phyloP scores from a whole-genome alignment of 2,329 filamentous ascomycete species.

The Monascus ruber region DNA sequence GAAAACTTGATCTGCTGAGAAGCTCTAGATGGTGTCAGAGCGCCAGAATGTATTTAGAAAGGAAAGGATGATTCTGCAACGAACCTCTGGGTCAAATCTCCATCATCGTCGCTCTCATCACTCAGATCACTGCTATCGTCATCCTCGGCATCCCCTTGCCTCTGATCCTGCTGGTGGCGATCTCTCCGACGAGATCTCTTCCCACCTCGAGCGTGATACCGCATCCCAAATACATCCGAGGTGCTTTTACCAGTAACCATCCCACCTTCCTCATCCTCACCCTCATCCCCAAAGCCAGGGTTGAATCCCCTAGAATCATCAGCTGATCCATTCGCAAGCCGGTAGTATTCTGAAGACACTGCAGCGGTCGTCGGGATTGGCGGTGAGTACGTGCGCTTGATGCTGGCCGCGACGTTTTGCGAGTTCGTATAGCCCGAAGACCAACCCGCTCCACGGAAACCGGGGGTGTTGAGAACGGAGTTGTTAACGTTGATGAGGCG shows the following conservation, averaged over 20 bases:
- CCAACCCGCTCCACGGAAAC: slow-evolving; percentile 56
- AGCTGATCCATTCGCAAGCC: slow-evolving; percentile 28
- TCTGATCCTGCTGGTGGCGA: slow-evolving; percentile 38
- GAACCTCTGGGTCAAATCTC: slow-evolving; percentile 32
- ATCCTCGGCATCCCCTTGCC: slow-evolving; percentile 46
- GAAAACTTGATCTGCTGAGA: slow-evolving; percentile 89
- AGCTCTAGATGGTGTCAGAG: slow-evolving; percentile 39
- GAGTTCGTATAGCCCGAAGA: slow-evolving; percentile 25
- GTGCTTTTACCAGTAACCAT: slow-evolving; percentile 50
- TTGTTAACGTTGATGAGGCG: slow-evolving; percentile 54
- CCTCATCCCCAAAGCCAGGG: slow-evolving; percentile 30
- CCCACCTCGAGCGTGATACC: slow-evolving; percentile 16
- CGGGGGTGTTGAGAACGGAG: slow-evolving; percentile 51
- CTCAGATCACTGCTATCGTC: slow-evolving; percentile 57
- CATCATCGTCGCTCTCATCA: slow-evolving; percentile 55
- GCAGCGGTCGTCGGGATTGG: slow-evolving; percentile 50
- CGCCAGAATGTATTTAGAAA: neutral
- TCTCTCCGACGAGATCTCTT: slow-evolving; percentile 23
- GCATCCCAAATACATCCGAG: slow-evolving; percentile 46
- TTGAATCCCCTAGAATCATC: slow-evolving; percentile 18
- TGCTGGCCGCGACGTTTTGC: slow-evolving; percentile 39
- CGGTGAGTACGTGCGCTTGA: slow-evolving; percentile 55
- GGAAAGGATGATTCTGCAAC: slow-evolving; percentile 2
- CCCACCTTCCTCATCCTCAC: slow-evolving; percentile 51
- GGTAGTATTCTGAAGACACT: slow-evolving; percentile 52